Evolutionary conservation across 2,329 filamentous ascomycete species (phyloP), one percentile per base, ranked within the genome.

Genomic region (Colletotrichum graminicola): DNA sequence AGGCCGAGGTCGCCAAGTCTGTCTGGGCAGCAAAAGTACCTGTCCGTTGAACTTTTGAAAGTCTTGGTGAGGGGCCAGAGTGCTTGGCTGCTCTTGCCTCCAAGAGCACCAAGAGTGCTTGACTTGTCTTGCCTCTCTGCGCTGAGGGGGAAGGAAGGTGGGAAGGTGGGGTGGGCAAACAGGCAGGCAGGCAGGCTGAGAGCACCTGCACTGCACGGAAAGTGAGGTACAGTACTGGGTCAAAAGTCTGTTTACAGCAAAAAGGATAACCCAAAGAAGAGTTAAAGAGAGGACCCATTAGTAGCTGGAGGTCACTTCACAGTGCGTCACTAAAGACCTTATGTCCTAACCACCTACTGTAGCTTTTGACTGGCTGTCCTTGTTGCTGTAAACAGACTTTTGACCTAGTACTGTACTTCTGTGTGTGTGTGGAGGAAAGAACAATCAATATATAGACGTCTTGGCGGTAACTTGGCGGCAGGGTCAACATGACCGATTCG

Each of bases 391-490:
- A n/a, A n/a, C n/a, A n/a, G n/a, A n/a, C n/a, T n/a, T n/a, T n/a
- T n/a, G n/a, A n/a, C n/a, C n/a, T n/a, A n/a, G 29, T 29, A 29
- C 29, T 29, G n/a, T n/a, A n/a, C 29, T 11, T 39, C 1, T 41
- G 16, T 5, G 16, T 41, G 39, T 41, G 6, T 49, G 32, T 34
- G 34, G 61, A 47, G 54, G 43, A 36, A 49, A 41, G 23, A 21
- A 43, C 5, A 7, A 21, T 41, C 16, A 3, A 41, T 26, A 65
- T 65, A 65, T 65, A 54, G 61, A 43, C 66, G 51, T 21, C 66
- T 68, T 68, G 66, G 66, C 66, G 61, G 61, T 7, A 32, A 12
- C 66, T 68, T 68, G 52, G 66, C 66, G 34, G 61, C 61, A 59
- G 43, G 52, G 52, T 14, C 61, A 68, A 65, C 60, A 65, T 26